These are phyloP conservation scores for Candida andamanensis DNA, from an alignment of 805 yeast genomes.

Conservation along the genomic window DNA sequence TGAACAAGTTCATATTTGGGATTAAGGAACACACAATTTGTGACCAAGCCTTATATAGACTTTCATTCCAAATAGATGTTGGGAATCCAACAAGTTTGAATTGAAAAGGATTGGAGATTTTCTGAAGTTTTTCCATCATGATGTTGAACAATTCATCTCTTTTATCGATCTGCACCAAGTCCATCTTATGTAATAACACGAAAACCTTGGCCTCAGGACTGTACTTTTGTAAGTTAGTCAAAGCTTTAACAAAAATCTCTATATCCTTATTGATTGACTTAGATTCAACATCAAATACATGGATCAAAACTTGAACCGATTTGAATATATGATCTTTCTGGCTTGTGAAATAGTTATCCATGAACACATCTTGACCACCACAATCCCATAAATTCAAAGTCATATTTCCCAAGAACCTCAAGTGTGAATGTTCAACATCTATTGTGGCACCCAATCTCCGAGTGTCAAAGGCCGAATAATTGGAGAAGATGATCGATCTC, in stretches of 20 bases:
- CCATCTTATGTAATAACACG: conserved; percentile 93
- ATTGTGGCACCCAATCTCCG: conserved; percentile 94
- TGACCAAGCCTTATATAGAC: conserved; percentile 95
- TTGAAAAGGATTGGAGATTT: conserved; percentile 59
- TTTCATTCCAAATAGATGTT: conserved; percentile 96
- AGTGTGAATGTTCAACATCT: conserved; percentile 96
- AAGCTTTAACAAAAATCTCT: conserved; percentile 80
- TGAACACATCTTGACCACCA: conserved; percentile 95
- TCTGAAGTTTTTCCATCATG: conserved; percentile 78
- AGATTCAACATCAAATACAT: conserved; percentile 93
- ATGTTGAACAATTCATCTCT: conserved; percentile 77
- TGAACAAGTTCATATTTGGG: conserved; percentile 82
- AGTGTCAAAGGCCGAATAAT: conserved; percentile 95
- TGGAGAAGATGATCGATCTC: conserved; percentile 93
- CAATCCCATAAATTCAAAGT: conserved; percentile 96
- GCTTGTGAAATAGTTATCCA: conserved; percentile 87
- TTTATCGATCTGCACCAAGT: conserved; percentile 80
- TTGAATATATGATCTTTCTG: conserved; percentile 90
- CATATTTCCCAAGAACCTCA: conserved; percentile 90
- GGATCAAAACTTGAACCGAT: conserved; percentile 92
- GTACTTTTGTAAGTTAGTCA: conserved; percentile 73
- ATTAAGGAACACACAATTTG: conserved; percentile 90
- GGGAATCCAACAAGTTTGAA: conserved; percentile 82
- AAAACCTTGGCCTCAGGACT: conserved; percentile 91
- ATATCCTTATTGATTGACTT: conserved; percentile 90